Conservation (phyloP, 1,139 yeast genomes). For the Geotrichum europaeum region DNA sequence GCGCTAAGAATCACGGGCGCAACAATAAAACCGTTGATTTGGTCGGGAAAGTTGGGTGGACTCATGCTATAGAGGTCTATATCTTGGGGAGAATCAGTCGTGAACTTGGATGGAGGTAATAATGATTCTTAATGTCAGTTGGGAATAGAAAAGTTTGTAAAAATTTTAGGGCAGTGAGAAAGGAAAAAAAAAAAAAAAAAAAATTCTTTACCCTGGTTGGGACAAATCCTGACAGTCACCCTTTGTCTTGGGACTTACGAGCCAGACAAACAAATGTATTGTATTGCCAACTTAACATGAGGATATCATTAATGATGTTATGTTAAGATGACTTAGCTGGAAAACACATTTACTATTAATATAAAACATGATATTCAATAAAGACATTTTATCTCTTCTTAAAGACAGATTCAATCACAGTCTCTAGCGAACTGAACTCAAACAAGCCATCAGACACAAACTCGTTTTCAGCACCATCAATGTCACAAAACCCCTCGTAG, state of each 20-base stretch:
- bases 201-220: neutral
- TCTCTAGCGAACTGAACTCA: constrained; percentile 3
- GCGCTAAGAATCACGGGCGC: constrained; percentile 43
- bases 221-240: neutral
- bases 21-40: constrained; percentile 53
- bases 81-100: neutral
- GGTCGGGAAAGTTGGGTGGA: constrained; percentile 20
- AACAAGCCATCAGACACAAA: constrained; percentile 5
- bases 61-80: neutral
- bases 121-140: neutral
- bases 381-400: neutral
- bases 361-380: no score
- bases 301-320: neutral
- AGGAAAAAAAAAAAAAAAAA: neutral
- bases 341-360: no score
- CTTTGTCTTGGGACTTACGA: neutral
- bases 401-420: neutral
- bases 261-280: neutral
- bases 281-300: neutral
- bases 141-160: neutral
- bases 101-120: neutral
- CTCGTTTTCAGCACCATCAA: constrained; percentile 1
- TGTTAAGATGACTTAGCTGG: neutral
- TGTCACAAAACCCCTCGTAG: neutral
- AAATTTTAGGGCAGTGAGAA: neutral